These are phyloP conservation scores for Nakaseomyces bracarensis DNA, from an alignment of 1,139 yeast genomes.

Conservation along the genomic window DNA sequence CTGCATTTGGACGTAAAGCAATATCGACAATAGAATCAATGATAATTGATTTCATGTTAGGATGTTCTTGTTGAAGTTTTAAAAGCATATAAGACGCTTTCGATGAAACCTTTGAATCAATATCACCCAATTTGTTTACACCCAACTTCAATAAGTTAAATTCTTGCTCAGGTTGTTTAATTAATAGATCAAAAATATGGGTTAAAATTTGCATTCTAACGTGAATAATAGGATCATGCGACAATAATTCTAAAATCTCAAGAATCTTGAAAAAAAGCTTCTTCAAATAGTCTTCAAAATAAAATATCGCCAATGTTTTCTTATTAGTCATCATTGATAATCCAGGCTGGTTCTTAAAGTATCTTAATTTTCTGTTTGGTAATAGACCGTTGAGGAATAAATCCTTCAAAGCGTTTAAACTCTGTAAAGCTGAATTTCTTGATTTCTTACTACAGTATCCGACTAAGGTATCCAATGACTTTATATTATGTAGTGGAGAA, in stretches of 20 bases:
- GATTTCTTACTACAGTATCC: constrained; percentile 84
- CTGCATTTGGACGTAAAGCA: constrained; percentile 65
- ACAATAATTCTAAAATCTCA: constrained; percentile 49
- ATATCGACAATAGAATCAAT: constrained; percentile 75
- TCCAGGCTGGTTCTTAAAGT: constrained; percentile 70
- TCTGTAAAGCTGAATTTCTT: constrained; percentile 86
- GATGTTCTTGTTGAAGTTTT: constrained; percentile 83
- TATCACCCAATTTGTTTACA: constrained; percentile 89
- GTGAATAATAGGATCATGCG: constrained; percentile 88
- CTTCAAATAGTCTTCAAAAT: constrained; percentile 85
- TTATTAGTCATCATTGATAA: constrained; percentile 42
- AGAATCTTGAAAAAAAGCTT: constrained; percentile 65
- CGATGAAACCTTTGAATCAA: constrained; percentile 83
- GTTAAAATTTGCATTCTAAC: constrained; percentile 71
- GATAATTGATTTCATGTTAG: constrained; percentile 84
- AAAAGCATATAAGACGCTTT: constrained; percentile 76
- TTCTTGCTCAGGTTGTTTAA: constrained; percentile 93
- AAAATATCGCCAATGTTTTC: constrained; percentile 60
- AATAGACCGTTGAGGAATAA: constrained; percentile 66
- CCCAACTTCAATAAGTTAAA: constrained; percentile 81
- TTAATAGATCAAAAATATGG: constrained; percentile 72
- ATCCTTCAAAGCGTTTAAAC: constrained; percentile 85
- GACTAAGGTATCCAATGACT: constrained; percentile 71
- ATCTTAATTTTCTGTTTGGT: constrained; percentile 74
- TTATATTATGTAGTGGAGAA: constrained; percentile 83